Evolutionary conservation across 768 basidiomycete species (phyloP).

Genomic region (Mycena latifolia): DNA sequence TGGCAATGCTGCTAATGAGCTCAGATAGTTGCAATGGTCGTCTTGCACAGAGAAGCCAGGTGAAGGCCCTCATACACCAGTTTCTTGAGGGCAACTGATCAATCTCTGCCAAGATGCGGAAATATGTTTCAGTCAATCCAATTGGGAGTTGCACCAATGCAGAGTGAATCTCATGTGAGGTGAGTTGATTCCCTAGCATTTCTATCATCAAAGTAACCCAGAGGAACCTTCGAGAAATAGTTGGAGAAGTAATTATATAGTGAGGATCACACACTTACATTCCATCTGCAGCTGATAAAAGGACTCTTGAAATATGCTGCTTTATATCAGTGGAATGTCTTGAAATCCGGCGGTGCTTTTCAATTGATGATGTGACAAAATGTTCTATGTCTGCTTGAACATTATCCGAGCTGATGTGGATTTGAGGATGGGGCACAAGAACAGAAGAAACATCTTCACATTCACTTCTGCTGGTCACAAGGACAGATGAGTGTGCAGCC

Average conservation of each 20-base stretch:
- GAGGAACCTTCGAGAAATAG: conserved; percentile 14
- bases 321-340: conserved; percentile 16
- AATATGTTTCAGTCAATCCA: conserved; percentile 30
- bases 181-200: conserved; percentile 22
- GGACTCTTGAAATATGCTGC: conserved; percentile 20
- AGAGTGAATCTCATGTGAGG: conserved; percentile 17
- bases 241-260: not conserved
- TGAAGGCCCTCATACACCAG: conserved; percentile 26
- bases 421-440: conserved; percentile 12
- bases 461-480: conserved; percentile 25
- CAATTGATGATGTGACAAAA: conserved; percentile 14
- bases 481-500: conserved; percentile 4
- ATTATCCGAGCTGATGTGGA: conserved; percentile 12
- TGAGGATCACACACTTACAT: conserved; percentile 15
- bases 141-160: conserved; percentile 23
- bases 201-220: conserved; percentile 33
- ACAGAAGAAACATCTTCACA: conserved; percentile 15
- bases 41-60: conserved; percentile 26
- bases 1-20: conserved; percentile 22
- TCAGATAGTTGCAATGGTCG: conserved; percentile 26
- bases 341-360: conserved; percentile 19
- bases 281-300: conserved; percentile 26
- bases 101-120: conserved; percentile 24
- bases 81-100: conserved; percentile 13
- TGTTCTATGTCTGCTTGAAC: conserved; percentile 24